phyloP scores from a whole-genome alignment of 2,329 filamentous ascomycete genomes.

The Phoma sp. region DNA sequence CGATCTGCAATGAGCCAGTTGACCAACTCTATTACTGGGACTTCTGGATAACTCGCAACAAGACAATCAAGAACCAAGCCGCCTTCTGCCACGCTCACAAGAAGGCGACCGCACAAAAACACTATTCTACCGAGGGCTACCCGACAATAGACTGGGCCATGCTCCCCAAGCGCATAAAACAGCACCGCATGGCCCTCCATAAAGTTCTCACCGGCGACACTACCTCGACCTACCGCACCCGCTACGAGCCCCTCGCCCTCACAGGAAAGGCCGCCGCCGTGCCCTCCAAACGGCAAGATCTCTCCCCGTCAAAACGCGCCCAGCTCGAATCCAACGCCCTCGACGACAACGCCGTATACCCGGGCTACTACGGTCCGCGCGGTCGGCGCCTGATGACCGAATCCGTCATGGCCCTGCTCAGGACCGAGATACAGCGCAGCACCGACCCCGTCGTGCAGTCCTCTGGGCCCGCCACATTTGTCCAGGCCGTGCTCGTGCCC shows the following conservation, averaged over 20 bases:
- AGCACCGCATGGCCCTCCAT: constrained; percentile 64
- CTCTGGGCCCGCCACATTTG: constrained; percentile 42
- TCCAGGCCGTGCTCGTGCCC: constrained; percentile 69
- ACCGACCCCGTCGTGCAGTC: constrained; percentile 42
- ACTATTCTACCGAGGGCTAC: constrained; percentile 58
- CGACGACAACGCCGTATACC: constrained; percentile 28
- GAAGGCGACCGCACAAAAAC: constrained; percentile 40
- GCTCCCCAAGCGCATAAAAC: constrained; percentile 66
- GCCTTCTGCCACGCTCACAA: constrained; percentile 48
- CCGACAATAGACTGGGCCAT: constrained; percentile 59
- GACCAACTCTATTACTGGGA: constrained; percentile 62
- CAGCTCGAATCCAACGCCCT: constrained; percentile 33
- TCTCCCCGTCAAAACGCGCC: constrained; percentile 47
- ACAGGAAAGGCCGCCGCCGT: constrained; percentile 37
- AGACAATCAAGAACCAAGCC: constrained; percentile 61
- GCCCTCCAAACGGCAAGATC: constrained; percentile 52
- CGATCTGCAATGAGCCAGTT: constrained; percentile 71
- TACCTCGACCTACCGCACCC: constrained; percentile 21
- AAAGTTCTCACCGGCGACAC: constrained; percentile 64
- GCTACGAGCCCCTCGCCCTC: constrained; percentile 32
- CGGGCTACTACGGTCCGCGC: constrained; percentile 81
- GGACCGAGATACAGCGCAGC: constrained; percentile 34
- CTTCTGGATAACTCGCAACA: constrained; percentile 36
- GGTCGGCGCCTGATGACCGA: constrained; percentile 75
- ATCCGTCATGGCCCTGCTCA: constrained; percentile 35